Base-by-base conservation (phyloP, 2,329 filamentous ascomycete species). In the Penicillium rolfsii region DNA sequence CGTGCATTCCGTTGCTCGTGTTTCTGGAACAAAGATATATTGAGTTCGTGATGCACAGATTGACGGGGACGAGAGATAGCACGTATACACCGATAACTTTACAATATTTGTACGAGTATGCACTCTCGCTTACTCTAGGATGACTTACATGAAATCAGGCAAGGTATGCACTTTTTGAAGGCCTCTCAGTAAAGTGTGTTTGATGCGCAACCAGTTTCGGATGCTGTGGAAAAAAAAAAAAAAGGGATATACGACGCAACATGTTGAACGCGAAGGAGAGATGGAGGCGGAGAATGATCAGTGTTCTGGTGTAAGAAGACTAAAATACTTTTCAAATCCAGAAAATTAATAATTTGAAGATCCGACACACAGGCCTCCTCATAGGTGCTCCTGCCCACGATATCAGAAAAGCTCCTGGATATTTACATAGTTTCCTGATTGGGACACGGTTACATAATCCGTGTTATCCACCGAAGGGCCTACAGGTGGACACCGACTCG, bases 401-500 rank as follows among this genome's bases (percentile, higher is more conserved):
- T 14, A 14, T 16, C 35, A 36, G 14, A 24, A 41, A 16, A 24
- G 16, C 22, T 26, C 8, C 35, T 19, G 14, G 12, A 48, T 50
- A 50, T 54, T 43, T 30, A 24, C 48, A 36, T 41, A 11, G 12
- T 48, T 59, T 49, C 60, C 60, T 57, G 33, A 55, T 57, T 54
- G 30, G 38, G 55, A 59, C 30, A 26, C 3, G 55, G 52, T 67
- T 67, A 67, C 60, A 55, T 65, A 66, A 67, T 36, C 49, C 40
- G 41, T 5, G 5, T 41, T 7, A 26, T 54, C 52, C 19, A 52
- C 49, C 24, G 11, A 16, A 22, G 22, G 22, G 19, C 14, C 19
- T 16, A 6, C 22, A 22, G 35, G 50, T 54, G 52, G 58, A n/a
- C 55, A 59, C 41, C 59, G 41, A 57, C 61, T 63, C 62, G 63